Conservation (phyloP, 768 basidiomycete species). For the Megacollybia marginata region DNA sequence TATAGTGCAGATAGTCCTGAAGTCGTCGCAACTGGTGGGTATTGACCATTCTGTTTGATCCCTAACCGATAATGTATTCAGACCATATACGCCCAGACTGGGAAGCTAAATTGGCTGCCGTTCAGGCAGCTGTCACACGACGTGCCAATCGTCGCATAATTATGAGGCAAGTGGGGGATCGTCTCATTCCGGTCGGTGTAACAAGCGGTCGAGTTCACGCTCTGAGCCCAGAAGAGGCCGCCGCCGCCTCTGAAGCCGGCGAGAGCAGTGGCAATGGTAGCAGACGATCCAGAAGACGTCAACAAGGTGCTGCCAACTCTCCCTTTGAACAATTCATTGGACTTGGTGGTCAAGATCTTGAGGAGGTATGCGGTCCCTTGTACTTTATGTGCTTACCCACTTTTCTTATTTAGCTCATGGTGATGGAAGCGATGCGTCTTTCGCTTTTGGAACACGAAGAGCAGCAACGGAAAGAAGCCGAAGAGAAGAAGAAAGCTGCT, state of each 20-base stretch:
- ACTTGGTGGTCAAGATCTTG: constrained; percentile 80
- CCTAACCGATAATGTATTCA: constrained; percentile 21
- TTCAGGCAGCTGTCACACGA: constrained; percentile 92
- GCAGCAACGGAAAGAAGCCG: constrained; percentile 72
- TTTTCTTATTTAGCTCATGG: constrained; percentile 64
- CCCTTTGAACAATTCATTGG: constrained; percentile 68
- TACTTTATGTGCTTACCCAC: background rate
- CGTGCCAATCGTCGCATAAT: constrained; percentile 94
- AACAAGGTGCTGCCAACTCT: constrained; percentile 37
- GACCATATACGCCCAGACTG: constrained; percentile 98
- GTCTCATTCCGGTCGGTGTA: constrained; percentile 94
- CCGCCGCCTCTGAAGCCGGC: constrained; percentile 31
- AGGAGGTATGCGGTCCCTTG: constrained; percentile 58
- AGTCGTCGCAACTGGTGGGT: constrained; percentile 83
- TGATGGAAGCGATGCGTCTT: constrained; percentile 98
- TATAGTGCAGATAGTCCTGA: constrained; percentile 80
- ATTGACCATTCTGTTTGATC: constrained; percentile 1
- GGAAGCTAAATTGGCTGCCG: constrained; percentile 92
- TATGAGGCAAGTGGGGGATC: constrained; percentile 97
- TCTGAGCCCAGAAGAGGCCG: constrained; percentile 54
- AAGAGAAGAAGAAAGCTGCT: constrained; percentile 52
- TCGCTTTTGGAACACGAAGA: constrained; percentile 94
- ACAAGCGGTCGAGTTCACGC: constrained; percentile 81
- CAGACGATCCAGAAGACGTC: constrained; percentile 54
- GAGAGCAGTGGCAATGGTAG: constrained; percentile 28